Evolutionary conservation across 345 rosid species (phyloP), one percentile per base, ranked within the genome.

Genomic region (Geranium brycei): DNA sequence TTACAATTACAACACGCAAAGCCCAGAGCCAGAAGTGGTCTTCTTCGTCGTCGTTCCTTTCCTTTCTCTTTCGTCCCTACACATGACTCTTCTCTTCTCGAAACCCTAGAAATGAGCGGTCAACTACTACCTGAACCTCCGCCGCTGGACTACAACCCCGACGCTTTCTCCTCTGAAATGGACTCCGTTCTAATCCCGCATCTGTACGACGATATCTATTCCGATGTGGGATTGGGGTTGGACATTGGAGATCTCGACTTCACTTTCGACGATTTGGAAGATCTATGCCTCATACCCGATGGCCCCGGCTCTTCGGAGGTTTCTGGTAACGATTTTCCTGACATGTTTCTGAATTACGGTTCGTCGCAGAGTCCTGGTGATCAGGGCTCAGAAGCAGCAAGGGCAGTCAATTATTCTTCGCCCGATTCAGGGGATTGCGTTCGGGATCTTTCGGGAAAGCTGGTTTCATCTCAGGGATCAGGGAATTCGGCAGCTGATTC

Each of bases 251-350:
- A 78, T 58, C 80, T 87, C 74, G 91, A 89, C 69, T 67, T 91
- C 74, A 75, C 81, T 58, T 81, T 89, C 69, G 96, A 86, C n/a
- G 89, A 85, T 57, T 71, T 88, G 51, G 88, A 80, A 0, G 77
- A 78, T 41, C 78, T 89, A 30, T 76, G 75, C 75, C 64, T 88
- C 8, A 90, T 91, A 5, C 59, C 74, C 40, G 93, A 82, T 61
- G 72, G 74, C 23, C 95, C 47, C 0, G 47, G 47, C 11, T 5
- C 8, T 38, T 38, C 47, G 47, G 47, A 38, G 1, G 47, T 38
- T 38, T 38, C 47, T 38, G 47, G 8, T 38, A 5, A 5, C 47
- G 47, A 38, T 38, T 38, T 5, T 38, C 11, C 47, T 5, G 47
- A 38, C 47, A 23, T 23, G 47, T 38, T 38, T 38, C 47, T 10